Evolutionary conservation across 306 rosid species (phyloP).

Genomic region (Spatholobus suberectus): DNA sequence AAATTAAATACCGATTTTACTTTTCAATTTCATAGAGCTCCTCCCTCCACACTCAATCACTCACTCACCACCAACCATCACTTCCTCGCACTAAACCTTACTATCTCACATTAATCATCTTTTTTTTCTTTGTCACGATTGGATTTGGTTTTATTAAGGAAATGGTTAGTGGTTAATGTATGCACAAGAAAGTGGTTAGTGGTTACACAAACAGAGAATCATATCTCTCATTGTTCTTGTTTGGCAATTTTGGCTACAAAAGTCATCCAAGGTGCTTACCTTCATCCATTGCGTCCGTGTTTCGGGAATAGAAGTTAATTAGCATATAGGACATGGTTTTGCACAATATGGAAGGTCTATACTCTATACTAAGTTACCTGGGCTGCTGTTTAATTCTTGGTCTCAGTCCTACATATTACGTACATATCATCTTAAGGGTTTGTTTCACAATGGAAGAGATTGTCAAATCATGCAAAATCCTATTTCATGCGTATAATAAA

Average conservation of each 20-base stretch:
- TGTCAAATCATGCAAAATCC: too few relatives aligned
- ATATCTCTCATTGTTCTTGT: background rate
- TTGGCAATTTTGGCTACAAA: background rate
- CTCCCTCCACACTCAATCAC: too few relatives aligned
- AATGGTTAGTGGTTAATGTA: background rate
- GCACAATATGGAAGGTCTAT: too few relatives aligned
- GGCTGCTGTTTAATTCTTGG: too few relatives aligned
- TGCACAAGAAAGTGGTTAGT: background rate
- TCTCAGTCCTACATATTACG: too few relatives aligned
- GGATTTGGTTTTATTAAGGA: background rate
- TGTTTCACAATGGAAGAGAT: too few relatives aligned
- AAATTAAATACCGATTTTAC: background rate
- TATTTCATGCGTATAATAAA: too few relatives aligned
- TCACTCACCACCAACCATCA: background rate
- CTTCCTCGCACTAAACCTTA: too few relatives aligned
- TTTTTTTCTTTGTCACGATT: background rate
- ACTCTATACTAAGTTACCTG: too few relatives aligned
- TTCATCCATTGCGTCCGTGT: too few relatives aligned
- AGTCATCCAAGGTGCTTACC: background rate
- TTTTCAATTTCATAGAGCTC: conserved; percentile 37
- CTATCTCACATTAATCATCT: conserved; percentile 5
- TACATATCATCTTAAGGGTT: too few relatives aligned
- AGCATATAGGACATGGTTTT: too few relatives aligned
- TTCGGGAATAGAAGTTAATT: background rate
- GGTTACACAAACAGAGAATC: background rate